Base-by-base conservation (phyloP, 2,329 filamentous ascomycete species). In the Ceratocystis destructans region DNA sequence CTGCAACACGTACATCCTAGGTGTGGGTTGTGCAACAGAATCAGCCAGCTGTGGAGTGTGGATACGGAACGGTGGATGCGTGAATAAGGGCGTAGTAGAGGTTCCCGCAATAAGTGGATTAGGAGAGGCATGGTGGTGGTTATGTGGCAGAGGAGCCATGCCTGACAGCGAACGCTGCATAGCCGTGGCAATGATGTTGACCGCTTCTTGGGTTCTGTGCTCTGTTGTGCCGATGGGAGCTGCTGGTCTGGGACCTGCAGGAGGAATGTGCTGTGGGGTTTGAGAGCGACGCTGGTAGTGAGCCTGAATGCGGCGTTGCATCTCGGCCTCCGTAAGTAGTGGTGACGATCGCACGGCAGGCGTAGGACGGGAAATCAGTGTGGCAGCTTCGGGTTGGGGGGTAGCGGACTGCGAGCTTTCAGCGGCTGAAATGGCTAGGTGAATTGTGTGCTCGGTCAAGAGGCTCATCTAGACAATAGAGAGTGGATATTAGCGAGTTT, bases 401-500 rank as follows among this genome's bases (percentile, higher is more conserved):
- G 41, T 53, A 46, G 31, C 20, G 25, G 25, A 25, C 22, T 44
- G 48, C 5, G 64, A 28, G n/a, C 37, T 8, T 33, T 65, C 64
- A n/a, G 57, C 53, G 17, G 66, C 57, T 22, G 62, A 64, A 33
- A 68, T 68, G 61, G 66, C 57, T 46, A 68, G 50, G 61, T 68
- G 66, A 31, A 68, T 44, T n/a, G 64, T 68, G 25, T 65, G 64
- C 44, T 62, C 50, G 50, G 64, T 46, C 0, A 63, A 68, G 20
- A 53, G 37, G 46, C 66, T 64, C 57, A 68, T 68, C 66, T 67
- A 64, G 17, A 17, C 37, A 22, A 53, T 4, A 45, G 8, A 55
- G 45, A 67, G 66, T 28, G 64, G 62, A 57, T 68, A 67, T 70
- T 59, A 71, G 64, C 69, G 61, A 69, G 69, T 25, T 17, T 5